Evolutionary conservation across 31 red algal species (phyloP).

Genomic region (Porphyra umbilicalis): DNA sequence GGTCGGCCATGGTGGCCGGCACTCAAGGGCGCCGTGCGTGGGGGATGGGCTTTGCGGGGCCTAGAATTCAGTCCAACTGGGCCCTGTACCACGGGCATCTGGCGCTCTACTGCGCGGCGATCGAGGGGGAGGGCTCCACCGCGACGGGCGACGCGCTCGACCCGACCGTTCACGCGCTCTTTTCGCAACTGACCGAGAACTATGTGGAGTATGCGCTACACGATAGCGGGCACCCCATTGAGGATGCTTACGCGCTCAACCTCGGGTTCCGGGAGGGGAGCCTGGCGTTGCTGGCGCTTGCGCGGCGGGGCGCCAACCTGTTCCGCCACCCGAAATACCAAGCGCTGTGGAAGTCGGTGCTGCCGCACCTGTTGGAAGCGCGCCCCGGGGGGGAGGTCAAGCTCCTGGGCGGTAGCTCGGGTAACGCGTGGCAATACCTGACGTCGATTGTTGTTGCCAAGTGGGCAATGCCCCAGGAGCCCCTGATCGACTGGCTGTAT

Average conservation of each 20-base stretch:
- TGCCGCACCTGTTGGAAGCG: slow-evolving; percentile 55
- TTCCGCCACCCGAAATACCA: slow-evolving; percentile 58
- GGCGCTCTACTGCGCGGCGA: slow-evolving; percentile 18
- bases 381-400: slow-evolving; percentile 45
- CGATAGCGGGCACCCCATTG: slow-evolving; percentile 61
- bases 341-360: slow-evolving; percentile 46
- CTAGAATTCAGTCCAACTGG: slow-evolving; percentile 69
- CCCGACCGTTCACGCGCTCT: slow-evolving; percentile 13
- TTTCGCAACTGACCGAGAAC: slow-evolving; percentile 56
- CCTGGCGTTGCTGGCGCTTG: slow-evolving; percentile 47
- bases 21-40: slow-evolving; percentile 30
- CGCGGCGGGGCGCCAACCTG: slow-evolving; percentile 59
- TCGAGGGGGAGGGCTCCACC: slow-evolving; percentile 41
- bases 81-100: slow-evolving; percentile 61
- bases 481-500: slow-evolving; percentile 40
- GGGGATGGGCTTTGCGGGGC: slow-evolving; percentile 57
- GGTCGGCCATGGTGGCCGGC: slow-evolving; percentile 31
- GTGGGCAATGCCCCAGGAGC: slow-evolving; percentile 55
- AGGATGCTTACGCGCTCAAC: slow-evolving; percentile 65
- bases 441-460: slow-evolving; percentile 55
- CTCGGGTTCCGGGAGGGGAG: slow-evolving; percentile 55
- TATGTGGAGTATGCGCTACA: slow-evolving; percentile 53
- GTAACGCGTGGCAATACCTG: slow-evolving; percentile 49
- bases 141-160: slow-evolving; percentile 24
- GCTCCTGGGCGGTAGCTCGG: slow-evolving; percentile 40